Percentiles rank a stretch among this genome's conserved stretches.
Conservation (phyloP, 768 basidiomycete species). For the Pleurotus citrinopileatus region DNA sequence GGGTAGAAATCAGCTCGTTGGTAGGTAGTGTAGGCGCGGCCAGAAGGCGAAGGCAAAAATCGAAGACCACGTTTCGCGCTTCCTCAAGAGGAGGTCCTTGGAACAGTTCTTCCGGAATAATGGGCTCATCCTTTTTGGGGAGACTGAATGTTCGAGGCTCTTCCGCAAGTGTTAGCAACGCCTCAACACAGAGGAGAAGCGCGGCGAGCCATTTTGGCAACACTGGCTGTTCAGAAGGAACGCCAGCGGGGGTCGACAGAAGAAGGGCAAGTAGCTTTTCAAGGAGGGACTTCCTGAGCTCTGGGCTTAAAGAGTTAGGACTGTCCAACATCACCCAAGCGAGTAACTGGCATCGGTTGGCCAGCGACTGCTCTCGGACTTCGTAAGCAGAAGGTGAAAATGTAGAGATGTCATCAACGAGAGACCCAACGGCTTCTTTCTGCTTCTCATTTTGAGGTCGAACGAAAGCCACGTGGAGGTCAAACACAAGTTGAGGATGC, state of each 20-base stretch:
- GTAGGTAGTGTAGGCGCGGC: constrained; percentile 58
- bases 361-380: constrained; percentile 70
- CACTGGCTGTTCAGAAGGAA: constrained; percentile 48
- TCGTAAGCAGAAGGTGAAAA: constrained; percentile 67
- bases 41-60: constrained; percentile 74
- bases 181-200: constrained; percentile 82
- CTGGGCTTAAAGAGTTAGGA: constrained; percentile 52
- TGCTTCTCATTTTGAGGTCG: constrained; percentile 58
- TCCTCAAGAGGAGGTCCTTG: constrained; percentile 62
- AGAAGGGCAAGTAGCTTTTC: constrained; percentile 67
- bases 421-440: constrained; percentile 61
- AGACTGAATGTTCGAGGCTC: constrained; percentile 63
- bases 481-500: constrained; percentile 85
- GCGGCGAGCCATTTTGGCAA: constrained; percentile 87
- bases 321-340: constrained; percentile 81
- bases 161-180: constrained; percentile 72
- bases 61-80: constrained; percentile 66
- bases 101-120: constrained; percentile 46
- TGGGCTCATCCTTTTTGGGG: constrained; percentile 70
- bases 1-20: constrained; percentile 78
- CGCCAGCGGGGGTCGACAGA: constrained; percentile 49
- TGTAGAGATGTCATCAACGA: constrained; percentile 74
- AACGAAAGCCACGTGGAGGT: constrained; percentile 80
- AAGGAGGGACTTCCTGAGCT: constrained; percentile 58
- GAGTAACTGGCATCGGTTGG: constrained; percentile 81